Evolutionary conservation across 1,284 basidiomycete species (phyloP), one percentile per base, ranked within the genome.

Genomic region (Apiotrichum brassicae): DNA sequence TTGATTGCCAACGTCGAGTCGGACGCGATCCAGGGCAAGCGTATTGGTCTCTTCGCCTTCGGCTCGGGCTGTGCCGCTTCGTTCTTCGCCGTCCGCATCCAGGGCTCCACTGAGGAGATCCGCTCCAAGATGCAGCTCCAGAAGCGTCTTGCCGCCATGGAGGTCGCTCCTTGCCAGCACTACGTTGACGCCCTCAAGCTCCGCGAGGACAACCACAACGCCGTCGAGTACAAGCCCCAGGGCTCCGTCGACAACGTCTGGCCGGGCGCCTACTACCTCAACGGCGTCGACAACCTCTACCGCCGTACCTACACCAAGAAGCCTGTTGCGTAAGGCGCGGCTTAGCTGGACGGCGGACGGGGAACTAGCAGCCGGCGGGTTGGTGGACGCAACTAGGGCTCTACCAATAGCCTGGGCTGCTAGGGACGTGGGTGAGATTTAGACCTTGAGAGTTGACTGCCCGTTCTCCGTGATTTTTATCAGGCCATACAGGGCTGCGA

Each of bases 201-300:
- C 50, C 87, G 92, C 48, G 94, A 97, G 78, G 85, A 87, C 75
- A 97, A 94, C 78, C 93, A 97, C 80, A 97, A 94, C 69, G 84
- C 89, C 20, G 82, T 82, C 53, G 79, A 85, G 65, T 97, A 89
- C 78, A 81, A 81, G 8, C 94, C 94, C 16, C 79, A 83, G 53
- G 94, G 94, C 50, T 83, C 82, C 28, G 74, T 94, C 57, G 85
- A 91, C 59, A 86, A 97, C 79, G 85, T 99, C 70, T 94, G 91
- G 87, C 85, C 87, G 3, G 90, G 90, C 40, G 79, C 86, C 22
- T 97, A 86, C 79, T 98, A 97, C 80, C 86, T 99, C 61, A 85
- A 87, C 62, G 83, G 81, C 68, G 85, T 97, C 63, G 94, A 99
- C 76, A 76, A 80, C 66, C 93, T 92, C 77, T 95, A 85, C 82